These are phyloP conservation scores for Eucalyptus tenuipes DNA, from an alignment of 345 rosid species.

Conservation along the genomic window DNA sequence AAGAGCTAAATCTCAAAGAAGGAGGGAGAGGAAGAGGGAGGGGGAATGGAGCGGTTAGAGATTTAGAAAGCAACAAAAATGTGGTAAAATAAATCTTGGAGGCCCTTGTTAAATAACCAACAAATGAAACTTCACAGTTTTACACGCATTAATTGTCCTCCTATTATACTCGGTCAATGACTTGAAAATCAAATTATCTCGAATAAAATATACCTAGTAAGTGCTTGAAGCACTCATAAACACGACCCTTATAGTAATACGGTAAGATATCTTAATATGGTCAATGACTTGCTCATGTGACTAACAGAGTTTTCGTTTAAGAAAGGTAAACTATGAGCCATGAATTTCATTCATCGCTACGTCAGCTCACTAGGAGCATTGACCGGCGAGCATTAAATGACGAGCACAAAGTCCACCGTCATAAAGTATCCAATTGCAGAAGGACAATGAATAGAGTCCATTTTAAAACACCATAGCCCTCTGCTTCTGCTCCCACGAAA, in stretches of 20 bases:
- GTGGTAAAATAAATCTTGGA: not conserved
- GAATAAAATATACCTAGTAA: not conserved
- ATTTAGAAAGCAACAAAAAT: too few species aligned
- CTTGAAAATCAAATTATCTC: not conserved
- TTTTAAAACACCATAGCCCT: not conserved
- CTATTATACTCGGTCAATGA: not conserved
- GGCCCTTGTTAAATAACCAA: not conserved
- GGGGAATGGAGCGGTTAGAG: too few species aligned
- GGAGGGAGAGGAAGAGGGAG: too few species aligned
- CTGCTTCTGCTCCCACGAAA: not conserved
- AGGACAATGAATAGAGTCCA: not conserved
- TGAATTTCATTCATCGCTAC: not conserved
- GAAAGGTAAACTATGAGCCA: not conserved
- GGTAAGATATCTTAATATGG: not conserved
- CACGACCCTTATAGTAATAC: not conserved
- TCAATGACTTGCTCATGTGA: not conserved
- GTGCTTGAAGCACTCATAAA: not conserved
- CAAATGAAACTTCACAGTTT: not conserved
- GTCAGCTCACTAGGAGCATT: not conserved
- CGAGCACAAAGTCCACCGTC: not conserved
- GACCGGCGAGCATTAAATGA: not conserved
- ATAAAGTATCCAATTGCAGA: not conserved
- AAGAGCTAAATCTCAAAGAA: too few species aligned
- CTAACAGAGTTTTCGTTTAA: not conserved
- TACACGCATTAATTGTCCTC: not conserved